Evolutionary conservation across 768 basidiomycete genomes (phyloP).

Genomic region (Mycena chlorophos): DNA sequence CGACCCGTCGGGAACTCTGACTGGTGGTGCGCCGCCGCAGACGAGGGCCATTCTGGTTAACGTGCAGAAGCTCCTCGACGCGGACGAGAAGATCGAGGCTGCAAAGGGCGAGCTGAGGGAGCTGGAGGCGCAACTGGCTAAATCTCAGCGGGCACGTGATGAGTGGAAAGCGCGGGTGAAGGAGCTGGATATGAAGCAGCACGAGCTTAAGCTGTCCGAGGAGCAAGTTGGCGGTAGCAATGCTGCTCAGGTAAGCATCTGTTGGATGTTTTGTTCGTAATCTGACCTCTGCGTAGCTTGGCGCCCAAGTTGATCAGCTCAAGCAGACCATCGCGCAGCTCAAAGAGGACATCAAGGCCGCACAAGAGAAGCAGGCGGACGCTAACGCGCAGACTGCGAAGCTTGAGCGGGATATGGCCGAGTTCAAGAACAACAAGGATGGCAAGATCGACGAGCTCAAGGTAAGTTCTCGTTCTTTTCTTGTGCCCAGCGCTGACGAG

Average conservation of each 20-base stretch:
- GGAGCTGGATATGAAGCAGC: slow-evolving; percentile 86
- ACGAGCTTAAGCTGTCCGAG: slow-evolving; percentile 78
- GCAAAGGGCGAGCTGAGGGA: slow-evolving; percentile 48
- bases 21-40: slow-evolving; percentile 84
- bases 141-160: slow-evolving; percentile 53
- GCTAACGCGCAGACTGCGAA: slow-evolving; percentile 80
- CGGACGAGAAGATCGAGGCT: slow-evolving; percentile 58
- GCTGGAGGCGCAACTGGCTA: slow-evolving; percentile 57
- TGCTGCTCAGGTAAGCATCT: slow-evolving; percentile 75
- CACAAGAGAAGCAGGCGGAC: slow-evolving; percentile 74
- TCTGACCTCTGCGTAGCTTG: slow-evolving; percentile 51
- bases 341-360: slow-evolving; percentile 54
- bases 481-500: not conserved
- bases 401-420: slow-evolving; percentile 94
- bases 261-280: not conserved
- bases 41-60: slow-evolving; percentile 72
- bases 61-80: slow-evolving; percentile 77
- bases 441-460: slow-evolving; percentile 94
- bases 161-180: slow-evolving; percentile 59
- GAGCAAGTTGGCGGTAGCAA: slow-evolving; percentile 88
- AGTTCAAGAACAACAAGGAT: slow-evolving; percentile 99
- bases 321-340: slow-evolving; percentile 65
- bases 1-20: slow-evolving; percentile 92
- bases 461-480: slow-evolving; percentile 40
- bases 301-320: slow-evolving; percentile 72